Conservation (phyloP, 768 basidiomycete genomes). For the Leccinum imitatum region DNA sequence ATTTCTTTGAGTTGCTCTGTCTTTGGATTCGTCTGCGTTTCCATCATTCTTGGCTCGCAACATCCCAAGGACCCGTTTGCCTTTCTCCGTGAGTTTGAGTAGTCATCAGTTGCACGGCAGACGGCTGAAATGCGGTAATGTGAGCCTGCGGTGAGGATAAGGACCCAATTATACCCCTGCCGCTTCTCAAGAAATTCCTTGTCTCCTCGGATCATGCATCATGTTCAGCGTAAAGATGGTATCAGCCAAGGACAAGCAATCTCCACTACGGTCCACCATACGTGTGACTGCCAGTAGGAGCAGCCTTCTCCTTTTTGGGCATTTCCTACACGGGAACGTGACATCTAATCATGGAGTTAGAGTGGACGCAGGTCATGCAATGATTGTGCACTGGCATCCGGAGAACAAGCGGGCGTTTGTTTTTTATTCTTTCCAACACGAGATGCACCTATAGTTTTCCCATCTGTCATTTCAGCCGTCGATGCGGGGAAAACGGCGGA, state of each 20-base stretch:
- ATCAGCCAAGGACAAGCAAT: background rate
- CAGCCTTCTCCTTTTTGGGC: background rate
- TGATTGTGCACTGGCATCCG: background rate
- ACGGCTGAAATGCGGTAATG: background rate
- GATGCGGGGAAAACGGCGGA: background rate
- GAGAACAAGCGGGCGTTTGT: background rate
- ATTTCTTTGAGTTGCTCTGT: background rate
- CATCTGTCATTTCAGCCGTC: background rate
- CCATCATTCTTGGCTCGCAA: background rate
- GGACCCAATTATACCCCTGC: background rate
- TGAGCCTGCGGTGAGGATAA: background rate
- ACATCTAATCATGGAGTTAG: slow-evolving; percentile 16
- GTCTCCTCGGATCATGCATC: background rate
- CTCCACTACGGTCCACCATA: background rate
- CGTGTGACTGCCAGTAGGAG: background rate
- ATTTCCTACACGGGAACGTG: background rate
- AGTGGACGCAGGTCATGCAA: slow-evolving; percentile 9
- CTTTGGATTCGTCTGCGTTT: background rate
- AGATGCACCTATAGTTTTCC: background rate
- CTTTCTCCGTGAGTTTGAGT: background rate
- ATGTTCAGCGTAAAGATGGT: background rate
- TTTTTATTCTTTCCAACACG: background rate
- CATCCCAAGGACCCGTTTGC: background rate
- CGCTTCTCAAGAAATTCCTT: background rate
- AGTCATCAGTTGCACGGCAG: background rate